Conservation (phyloP, 306 rosid genomes). For the Canavalia ensiformis region DNA sequence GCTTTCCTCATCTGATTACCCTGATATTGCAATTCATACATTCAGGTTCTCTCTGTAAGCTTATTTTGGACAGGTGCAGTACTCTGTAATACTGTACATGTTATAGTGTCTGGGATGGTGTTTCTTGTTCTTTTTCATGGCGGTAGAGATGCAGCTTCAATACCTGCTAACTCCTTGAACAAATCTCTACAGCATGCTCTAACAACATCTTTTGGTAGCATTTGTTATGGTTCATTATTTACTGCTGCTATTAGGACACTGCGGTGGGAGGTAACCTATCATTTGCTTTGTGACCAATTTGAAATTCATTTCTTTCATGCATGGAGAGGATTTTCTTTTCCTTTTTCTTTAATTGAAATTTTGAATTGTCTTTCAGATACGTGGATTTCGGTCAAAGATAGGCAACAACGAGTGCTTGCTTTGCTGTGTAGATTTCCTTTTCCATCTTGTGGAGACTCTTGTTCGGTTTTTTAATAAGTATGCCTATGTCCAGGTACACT, state of each 20-base stretch:
- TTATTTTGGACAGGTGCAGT: constrained; percentile 99
- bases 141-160: constrained; percentile 78
- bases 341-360: constrained; percentile 25
- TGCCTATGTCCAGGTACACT: constrained; percentile 92
- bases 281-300: constrained; percentile 9
- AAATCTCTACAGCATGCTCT: constrained; percentile 79
- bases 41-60: constrained; percentile 91
- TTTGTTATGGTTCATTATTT: constrained; percentile 97
- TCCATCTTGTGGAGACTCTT: constrained; percentile 98
- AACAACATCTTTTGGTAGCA: constrained; percentile 97
- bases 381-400: constrained; percentile 95
- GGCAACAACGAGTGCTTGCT: constrained; percentile 97
- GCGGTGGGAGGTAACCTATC: constrained; percentile 85
- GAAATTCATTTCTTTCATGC: background rate
- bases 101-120: constrained; percentile 97
- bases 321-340: constrained; percentile 16
- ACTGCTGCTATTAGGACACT: constrained; percentile 95
- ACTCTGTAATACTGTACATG: constrained; percentile 92
- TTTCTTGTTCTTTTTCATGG: constrained; percentile 93
- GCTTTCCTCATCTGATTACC: constrained; percentile 44
- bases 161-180: constrained; percentile 77
- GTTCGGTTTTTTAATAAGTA: constrained; percentile 98
- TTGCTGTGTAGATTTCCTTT: constrained; percentile 95
- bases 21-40: constrained; percentile 45
- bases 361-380: constrained; percentile 67